Evolutionary conservation across 495 filamentous ascomycete species (phyloP), one percentile per base, ranked within the genome.

Genomic region (Physcia stellaris): DNA sequence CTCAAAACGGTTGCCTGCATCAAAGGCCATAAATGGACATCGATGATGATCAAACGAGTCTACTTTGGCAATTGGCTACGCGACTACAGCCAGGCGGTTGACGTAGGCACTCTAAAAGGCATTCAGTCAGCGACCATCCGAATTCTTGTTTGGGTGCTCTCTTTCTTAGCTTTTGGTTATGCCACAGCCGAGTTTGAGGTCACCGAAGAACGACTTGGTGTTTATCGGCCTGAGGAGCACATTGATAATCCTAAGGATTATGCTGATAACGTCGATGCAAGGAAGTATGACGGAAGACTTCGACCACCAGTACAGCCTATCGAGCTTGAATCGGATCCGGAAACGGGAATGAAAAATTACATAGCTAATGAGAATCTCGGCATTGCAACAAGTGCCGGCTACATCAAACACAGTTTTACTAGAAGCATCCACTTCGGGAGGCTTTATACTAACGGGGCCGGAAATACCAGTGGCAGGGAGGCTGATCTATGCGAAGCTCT

Each of bases 261-360:
- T 49, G 88, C 85, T 32, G 90, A 95, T 49, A 81, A 83, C 46
- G 47, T 71, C 35, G 88, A 98, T 60, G 90, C 90, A 4, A 71
- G 85, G 37, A 67, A 80, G 47, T 93, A 70, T 52, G 90, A 98
- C 52, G 60, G 67, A n/a, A 77, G 90, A 9, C 71, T 96, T 9
- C 75, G 90, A 24, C 74, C 72, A 2, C 87, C 83, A 0, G 73
- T 96, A 12, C 61, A 68, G 30, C 72, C 73, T 1, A 52, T 71
- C 17, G 90, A 98, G 50, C 75, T 93, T 16, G 79, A 84, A 21
- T 70, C 96, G 35, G 90, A 96, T 52, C 68, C 64, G 4, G 57
- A 78, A 3, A 94, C 86, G 3, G 86, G 85, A 10, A 94, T 98
- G 88, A 98, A 98, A 61, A 95, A 96, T 55, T 98, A 98, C 58